phyloP scores from a whole-genome alignment of 108 stramenopile genomes.

The Ochromonas danica region DNA sequence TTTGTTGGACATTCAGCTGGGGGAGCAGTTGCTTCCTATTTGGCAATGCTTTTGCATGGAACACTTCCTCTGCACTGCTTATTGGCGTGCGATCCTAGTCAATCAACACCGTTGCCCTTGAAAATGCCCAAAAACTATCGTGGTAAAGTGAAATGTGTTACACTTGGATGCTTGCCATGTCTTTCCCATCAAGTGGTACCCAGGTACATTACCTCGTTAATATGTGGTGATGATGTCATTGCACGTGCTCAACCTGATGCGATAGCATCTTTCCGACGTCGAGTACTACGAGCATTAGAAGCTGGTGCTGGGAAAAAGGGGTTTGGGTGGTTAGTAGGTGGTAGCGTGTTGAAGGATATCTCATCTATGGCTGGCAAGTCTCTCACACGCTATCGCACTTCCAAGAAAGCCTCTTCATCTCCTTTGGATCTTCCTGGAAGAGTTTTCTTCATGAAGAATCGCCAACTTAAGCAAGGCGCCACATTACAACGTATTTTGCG shows the following conservation, averaged over 20 bases:
- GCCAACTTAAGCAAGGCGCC: slow-evolving; percentile 39
- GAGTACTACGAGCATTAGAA: neutral
- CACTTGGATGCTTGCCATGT: neutral
- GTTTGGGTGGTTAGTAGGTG: neutral
- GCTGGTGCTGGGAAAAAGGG: neutral
- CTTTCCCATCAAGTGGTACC: neutral
- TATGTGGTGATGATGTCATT: slow-evolving; percentile 24
- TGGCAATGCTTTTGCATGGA: slow-evolving; percentile 46
- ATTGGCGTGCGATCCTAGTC: too few species aligned
- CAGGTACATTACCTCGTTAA: neutral
- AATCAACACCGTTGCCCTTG: neutral
- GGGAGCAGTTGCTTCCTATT: slow-evolving; percentile 44
- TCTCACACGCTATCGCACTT: neutral
- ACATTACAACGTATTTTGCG: slow-evolving; percentile 36
- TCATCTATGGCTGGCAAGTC: neutral
- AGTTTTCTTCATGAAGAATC: slow-evolving; percentile 52
- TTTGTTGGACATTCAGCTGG: slow-evolving; percentile 47
- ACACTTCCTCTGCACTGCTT: slow-evolving; percentile 30
- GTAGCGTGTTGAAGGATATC: neutral
- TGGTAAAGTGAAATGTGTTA: neutral
- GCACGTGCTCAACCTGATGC: neutral
- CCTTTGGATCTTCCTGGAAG: slow-evolving; percentile 39
- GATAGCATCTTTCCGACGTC: neutral
- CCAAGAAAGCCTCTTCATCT: neutral
- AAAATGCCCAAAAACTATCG: neutral